phyloP scores from a whole-genome alignment of 768 basidiomycete genomes.

The Russula earlei region DNA sequence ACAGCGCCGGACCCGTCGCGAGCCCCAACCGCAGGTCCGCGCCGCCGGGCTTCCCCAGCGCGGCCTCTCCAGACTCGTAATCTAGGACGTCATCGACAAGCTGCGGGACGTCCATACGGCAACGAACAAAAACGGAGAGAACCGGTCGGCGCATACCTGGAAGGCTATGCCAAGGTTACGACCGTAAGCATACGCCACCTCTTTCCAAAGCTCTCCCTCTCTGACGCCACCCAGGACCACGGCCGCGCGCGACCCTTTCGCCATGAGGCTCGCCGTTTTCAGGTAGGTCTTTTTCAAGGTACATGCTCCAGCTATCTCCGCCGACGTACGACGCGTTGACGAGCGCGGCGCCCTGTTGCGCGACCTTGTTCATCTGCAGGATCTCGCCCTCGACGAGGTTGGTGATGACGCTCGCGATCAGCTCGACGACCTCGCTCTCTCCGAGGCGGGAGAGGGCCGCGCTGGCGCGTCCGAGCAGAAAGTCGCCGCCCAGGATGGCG shows the following conservation, averaged over 20 bases:
- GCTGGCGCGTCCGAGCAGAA: slow-evolving; percentile 84
- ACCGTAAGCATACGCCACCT: slow-evolving; percentile 85
- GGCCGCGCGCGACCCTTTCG: slow-evolving; percentile 75
- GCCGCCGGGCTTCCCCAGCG: slow-evolving; percentile 84
- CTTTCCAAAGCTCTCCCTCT: slow-evolving; percentile 77
- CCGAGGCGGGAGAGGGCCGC: slow-evolving; percentile 83
- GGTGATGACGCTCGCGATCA: slow-evolving; percentile 83
- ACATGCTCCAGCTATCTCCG: slow-evolving; percentile 58
- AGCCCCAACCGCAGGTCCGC: slow-evolving; percentile 52
- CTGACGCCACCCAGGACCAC: slow-evolving; percentile 79
- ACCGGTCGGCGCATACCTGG: slow-evolving; percentile 46
- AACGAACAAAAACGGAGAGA: not conserved
- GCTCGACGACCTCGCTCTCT: slow-evolving; percentile 82
- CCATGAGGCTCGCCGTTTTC: slow-evolving; percentile 86
- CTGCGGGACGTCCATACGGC: slow-evolving; percentile 31
- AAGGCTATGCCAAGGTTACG: slow-evolving; percentile 91
- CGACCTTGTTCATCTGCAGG: slow-evolving; percentile 56
- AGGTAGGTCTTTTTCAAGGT: slow-evolving; percentile 90
- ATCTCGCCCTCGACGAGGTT: slow-evolving; percentile 98
- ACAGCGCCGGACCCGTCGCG: slow-evolving; percentile 79
- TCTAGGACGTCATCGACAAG: slow-evolving; percentile 94
- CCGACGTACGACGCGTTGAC: slow-evolving; percentile 26
- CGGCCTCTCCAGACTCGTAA: slow-evolving; percentile 63
- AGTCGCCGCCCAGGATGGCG: slow-evolving; percentile 89
- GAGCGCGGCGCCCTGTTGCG: slow-evolving; percentile 32